phyloP scores from a whole-genome alignment of 2,329 filamentous ascomycete species.

The Pseudogymnoascus sp. region DNA sequence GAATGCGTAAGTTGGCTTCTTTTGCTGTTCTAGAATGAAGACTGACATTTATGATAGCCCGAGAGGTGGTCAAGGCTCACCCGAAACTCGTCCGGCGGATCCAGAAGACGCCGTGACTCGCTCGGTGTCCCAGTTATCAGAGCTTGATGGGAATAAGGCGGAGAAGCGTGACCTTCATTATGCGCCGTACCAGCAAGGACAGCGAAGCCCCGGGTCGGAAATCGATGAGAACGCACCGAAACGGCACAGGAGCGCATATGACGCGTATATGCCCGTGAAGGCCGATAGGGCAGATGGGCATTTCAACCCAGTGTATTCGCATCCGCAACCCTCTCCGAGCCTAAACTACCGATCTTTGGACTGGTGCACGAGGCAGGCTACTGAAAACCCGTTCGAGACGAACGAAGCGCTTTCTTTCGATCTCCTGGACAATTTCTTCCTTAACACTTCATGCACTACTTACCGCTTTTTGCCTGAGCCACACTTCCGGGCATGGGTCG shows the following conservation, averaged over 20 bases:
- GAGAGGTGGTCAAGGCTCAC: slow-evolving; percentile 27
- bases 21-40: neutral
- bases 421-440: slow-evolving; percentile 48
- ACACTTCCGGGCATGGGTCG: slow-evolving; percentile 46
- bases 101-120: slow-evolving; percentile 22
- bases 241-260: slow-evolving; percentile 24
- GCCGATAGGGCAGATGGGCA: neutral
- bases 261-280: slow-evolving; percentile 18
- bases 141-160: slow-evolving; percentile 22
- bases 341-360: neutral
- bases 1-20: slow-evolving; percentile 58
- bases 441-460: slow-evolving; percentile 43
- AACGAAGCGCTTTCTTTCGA: slow-evolving; percentile 41
- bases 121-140: slow-evolving; percentile 23
- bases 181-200: slow-evolving; percentile 23
- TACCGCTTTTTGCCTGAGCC: slow-evolving; percentile 47
- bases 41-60: slow-evolving; percentile 32
- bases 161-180: slow-evolving; percentile 21
- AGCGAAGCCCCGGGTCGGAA: slow-evolving; percentile 23
- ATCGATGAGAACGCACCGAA: slow-evolving; percentile 20
- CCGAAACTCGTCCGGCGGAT: slow-evolving; percentile 27
- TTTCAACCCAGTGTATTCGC: neutral
- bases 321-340: slow-evolving; percentile 9
- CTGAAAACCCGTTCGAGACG: slow-evolving; percentile 41
- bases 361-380: slow-evolving; percentile 27